Evolutionary conservation across 1,139 yeast genomes (phyloP), one percentile per base, ranked within the genome.

Genomic region (Lodderomyces jiufengensis): DNA sequence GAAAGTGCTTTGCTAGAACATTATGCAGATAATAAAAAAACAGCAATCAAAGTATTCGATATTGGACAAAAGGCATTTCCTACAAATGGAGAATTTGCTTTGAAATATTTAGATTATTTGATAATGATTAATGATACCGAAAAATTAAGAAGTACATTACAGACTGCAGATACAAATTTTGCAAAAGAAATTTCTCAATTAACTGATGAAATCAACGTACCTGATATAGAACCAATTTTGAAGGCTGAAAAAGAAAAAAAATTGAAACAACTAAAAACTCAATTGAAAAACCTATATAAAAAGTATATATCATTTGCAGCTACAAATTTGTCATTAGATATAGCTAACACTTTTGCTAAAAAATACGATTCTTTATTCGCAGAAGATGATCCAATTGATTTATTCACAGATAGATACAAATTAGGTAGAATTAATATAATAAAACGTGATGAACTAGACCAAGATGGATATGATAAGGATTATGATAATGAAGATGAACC

Each of bases 1-100:
- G 94, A 86, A 37, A 83, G 86, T 49, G 95, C 97, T 0, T 69
- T 79, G 53, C 70, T 90, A 67, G 98, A 92, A 54, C 80, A 78
- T 50, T 80, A 80, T 50, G 75, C 82, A 30, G 74, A 73, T 40
- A 72, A 83, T 44, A 67, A 73, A 34, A 81, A 78, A 37, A 79
- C 84, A 28, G 92, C 97, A 0, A 66, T 76, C 36, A 82, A 82
- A 52, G 81, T 90, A 27, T 83, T 87, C 57, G 95, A 85, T 46
- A 61, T 87, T 33, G 97, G 95, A 2, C 84, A 79, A 54, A 46
- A 42, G 20, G 28, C 14, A 5, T 83, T 75, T 52, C 61, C 66
- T 3, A 57, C 63, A 14, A 72, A 78, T 45, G 83, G 85, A 3
- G 75, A 70, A 20, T 90, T 80, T 54, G 70, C 88, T 33, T 66